Conservation (phyloP, 345 rosid genomes). For the Jatropha curcas region DNA sequence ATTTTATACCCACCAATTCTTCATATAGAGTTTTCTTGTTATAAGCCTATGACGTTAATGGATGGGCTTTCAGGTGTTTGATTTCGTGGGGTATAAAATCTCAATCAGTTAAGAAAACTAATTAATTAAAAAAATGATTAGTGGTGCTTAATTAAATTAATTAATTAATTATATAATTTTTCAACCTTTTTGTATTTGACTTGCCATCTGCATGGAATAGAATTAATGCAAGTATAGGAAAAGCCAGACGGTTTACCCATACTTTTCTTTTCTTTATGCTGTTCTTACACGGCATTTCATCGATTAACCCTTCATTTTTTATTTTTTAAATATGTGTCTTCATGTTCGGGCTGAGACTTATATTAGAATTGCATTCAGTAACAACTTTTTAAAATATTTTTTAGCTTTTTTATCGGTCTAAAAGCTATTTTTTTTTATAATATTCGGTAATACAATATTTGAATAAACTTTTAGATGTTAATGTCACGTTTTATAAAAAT, state of each 20-base stretch:
- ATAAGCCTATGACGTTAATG: conserved; percentile 25
- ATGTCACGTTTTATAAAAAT: no score
- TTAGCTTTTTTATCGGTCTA: no score
- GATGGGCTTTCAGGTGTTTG: conserved; percentile 39
- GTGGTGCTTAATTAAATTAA: no score
- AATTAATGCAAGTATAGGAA: conserved; percentile 22
- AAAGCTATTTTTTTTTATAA: no score
- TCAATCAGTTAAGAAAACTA: conserved; percentile 45
- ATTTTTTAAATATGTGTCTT: conserved; percentile 20
- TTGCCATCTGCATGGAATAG: conserved; percentile 43
- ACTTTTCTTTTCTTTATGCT: conserved; percentile 51
- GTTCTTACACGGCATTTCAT: conserved; percentile 47
- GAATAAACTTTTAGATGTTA: no score
- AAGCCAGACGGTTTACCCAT: conserved; percentile 43
- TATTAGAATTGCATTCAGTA: no score
- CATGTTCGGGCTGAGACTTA: no score
- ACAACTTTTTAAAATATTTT: no score
- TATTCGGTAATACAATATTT: no score
- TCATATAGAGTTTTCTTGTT: conserved; percentile 25
- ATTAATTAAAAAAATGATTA: conserved; percentile 21
- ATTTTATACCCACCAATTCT: conserved; percentile 29
- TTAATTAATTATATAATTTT: conserved; percentile 21
- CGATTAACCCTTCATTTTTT: conserved; percentile 21
- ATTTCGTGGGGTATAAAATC: conserved; percentile 58
- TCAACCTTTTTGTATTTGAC: conserved; percentile 47